Evolutionary conservation across 2,329 filamentous ascomycete species (phyloP), one percentile per base, ranked within the genome.

Genomic region (Blastomyces gilchristii): DNA sequence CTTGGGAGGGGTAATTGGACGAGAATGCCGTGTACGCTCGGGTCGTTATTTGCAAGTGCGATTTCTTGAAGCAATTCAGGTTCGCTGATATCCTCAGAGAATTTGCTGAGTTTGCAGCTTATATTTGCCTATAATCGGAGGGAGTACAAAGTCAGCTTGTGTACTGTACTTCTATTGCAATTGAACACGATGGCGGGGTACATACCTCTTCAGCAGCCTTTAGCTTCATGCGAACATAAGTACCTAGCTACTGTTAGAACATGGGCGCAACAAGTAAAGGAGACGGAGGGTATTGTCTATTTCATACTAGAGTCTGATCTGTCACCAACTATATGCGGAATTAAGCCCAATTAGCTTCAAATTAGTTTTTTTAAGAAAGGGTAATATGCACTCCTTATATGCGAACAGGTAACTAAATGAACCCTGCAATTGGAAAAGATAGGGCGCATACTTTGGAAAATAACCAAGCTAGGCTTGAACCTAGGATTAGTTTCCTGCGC

Each of bases 151-250:
- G n/a, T 37, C 49, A 37, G 50, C 54, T 58, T 8, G 6, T 37
- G 34, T 37, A 9, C 41, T 18, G 25, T 22, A 14, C 34, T 41
- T 28, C 34, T 60, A 39, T 41, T 54, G 28, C 49, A 54, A 45
- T 41, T 52, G n/a, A 34, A 54, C 9, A 12, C 34, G 39, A 34
- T 25, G 25, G 12, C 22, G 37, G 7, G 22, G 39, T 67, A 79
- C 25, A 69, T 80, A 91, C 89, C 83, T 97, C 94, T 75, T 90
- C 82, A 64, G 94, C 94, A 68, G 94, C 94, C 83, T 97, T 99
- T 73, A 97, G 81, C 82, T 99, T 99, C 94, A 99, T 99, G 79
- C 92, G 92, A 78, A 99, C 93, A 89, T 99, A 99, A 61, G 93
- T 97, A 72, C 87, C 89, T 93, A 71, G 63, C 67, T 63, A 75